A percentile compares a stretch with the other conserved stretches of the same genome.
phyloP scores from a whole-genome alignment of 306 rosid genomes.

The Herpetospermum pedunculosum region DNA sequence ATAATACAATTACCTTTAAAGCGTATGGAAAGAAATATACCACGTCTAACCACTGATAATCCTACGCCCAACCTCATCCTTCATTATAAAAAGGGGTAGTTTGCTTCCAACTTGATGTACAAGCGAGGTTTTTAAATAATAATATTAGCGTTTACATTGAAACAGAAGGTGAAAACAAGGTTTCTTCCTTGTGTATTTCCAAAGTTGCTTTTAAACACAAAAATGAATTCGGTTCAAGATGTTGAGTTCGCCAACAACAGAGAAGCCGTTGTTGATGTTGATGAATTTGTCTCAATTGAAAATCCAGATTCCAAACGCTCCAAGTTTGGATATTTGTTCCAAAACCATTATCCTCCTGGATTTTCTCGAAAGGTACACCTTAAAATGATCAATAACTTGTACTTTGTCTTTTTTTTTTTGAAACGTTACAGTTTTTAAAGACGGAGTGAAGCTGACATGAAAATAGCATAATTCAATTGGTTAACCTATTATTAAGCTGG shows the following conservation, averaged over 20 bases:
- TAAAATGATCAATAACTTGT: not conserved
- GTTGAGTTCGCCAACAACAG: constrained; percentile 3
- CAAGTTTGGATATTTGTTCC: not conserved
- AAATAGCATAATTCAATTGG: not conserved
- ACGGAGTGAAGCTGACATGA: too few species aligned
- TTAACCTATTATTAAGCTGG: too few species aligned
- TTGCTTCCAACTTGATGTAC: not conserved
- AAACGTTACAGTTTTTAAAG: too few species aligned
- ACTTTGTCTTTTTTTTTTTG: not conserved
- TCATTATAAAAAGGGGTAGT: constrained; percentile 2
- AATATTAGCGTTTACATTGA: not conserved
- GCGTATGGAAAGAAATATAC: not conserved
- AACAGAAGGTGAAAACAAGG: not conserved
- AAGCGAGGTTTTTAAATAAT: not conserved
- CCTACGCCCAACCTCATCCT: not conserved
- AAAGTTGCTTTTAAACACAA: too few species aligned
- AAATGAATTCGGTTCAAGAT: constrained; percentile 11
- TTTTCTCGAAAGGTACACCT: constrained; percentile 15
- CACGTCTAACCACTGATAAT: not conserved
- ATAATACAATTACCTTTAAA: too few species aligned
- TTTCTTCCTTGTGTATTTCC: too few species aligned
- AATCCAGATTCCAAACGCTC: constrained; percentile 6
- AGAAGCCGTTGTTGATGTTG: not conserved
- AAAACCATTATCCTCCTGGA: constrained; percentile 33
- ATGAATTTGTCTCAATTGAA: constrained; percentile 8